Base-by-base conservation (phyloP, 768 basidiomycete species). In the Tylopilus intermedius region DNA sequence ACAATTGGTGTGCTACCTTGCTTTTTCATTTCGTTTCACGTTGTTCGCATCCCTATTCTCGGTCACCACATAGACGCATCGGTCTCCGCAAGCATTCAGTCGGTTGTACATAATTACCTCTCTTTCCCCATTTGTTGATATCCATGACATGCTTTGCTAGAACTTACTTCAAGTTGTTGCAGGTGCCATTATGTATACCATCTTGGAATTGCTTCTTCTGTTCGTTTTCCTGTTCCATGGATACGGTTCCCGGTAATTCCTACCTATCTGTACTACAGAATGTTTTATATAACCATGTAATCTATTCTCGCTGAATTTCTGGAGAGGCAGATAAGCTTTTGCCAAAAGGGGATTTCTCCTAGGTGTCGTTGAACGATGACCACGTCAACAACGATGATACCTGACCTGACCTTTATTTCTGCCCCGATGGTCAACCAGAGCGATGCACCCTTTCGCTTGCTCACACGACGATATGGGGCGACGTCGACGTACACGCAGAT, bases 381-480 rank as follows among this genome's bases (percentile, higher is more conserved):
- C 35, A 21, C 13, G 9, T 26, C 47, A 18, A 42, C 27, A 44
- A 49, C 30, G 14, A 67, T 59, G 62, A 47, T 56, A 21, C 59
- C 59, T 1, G 60, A 69, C 51, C 57, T 75, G 52, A 56, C 63
- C 22, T 74, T 68, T 51, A 76, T 88, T 49, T 75, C 83, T 7
- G 86, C 87, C 7, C 87, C 86, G 3, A 89, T 89, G 87, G 79
- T 90, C 52, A 83, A 86, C 53, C 88, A 89, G 62, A 88, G 86
- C 26, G 88, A 91, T 58, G 74, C 85, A 0, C 84, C 88, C 1
- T 90, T 89, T 60, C 77, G 88, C 32, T 57, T 79, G 11, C 76
- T 90, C 47, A 78, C 79, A 3, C 75, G 79, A 50, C 72, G 71
- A 54, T 76, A 89, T 66, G 83, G 84, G 18, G 79, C 84, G 26